A percentile compares a stretch with the other conserved stretches of the same genome.
Conservation (phyloP, 176 grass and related monocot species). For the Eragrostis curvula region DNA sequence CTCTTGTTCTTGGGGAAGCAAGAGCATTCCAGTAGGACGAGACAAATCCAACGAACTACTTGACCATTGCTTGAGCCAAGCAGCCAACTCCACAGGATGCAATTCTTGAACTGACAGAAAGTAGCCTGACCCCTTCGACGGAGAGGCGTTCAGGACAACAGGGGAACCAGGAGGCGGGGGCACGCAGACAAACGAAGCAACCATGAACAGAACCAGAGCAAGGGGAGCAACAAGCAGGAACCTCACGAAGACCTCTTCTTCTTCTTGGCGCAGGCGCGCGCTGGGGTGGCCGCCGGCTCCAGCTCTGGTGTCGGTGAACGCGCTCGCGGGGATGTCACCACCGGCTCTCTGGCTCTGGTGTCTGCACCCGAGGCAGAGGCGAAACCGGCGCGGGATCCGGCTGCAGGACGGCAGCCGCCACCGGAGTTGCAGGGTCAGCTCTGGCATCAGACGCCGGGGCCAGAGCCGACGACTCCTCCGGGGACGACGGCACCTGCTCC, state of each 20-base stretch:
- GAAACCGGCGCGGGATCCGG: neutral
- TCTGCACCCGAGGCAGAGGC: neutral
- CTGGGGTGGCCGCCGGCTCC: neutral
- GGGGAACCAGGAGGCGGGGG: slow-evolving; percentile 47
- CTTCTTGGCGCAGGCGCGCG: slow-evolving; percentile 25
- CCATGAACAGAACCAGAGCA: slow-evolving; percentile 48
- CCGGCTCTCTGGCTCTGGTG: neutral
- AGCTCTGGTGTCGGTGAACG: slow-evolving; percentile 1
- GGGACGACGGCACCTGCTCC: neutral
- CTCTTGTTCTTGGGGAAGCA: slow-evolving; percentile 33
- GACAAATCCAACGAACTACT: slow-evolving; percentile 54
- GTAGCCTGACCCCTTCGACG: slow-evolving; percentile 48
- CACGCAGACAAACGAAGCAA: slow-evolving; percentile 40
- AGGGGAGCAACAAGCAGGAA: slow-evolving; percentile 53
- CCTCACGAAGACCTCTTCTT: slow-evolving; percentile 29
- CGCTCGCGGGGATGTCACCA: neutral
- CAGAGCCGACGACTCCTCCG: slow-evolving; percentile 16
- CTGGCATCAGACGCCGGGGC: slow-evolving; percentile 4
- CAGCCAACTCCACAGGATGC: slow-evolving; percentile 56
- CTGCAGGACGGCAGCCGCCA: neutral
- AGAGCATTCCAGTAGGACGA: slow-evolving; percentile 41
- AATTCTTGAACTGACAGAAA: slow-evolving; percentile 56
- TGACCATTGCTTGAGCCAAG: slow-evolving; percentile 66
- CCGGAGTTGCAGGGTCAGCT: neutral
- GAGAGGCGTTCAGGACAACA: slow-evolving; percentile 38